A percentile compares a stretch with the other conserved stretches of the same genome.
These are phyloP conservation scores for Aureobasidium sp. DNA, from an alignment of 2,329 filamentous ascomycete species.

Conservation along the genomic window DNA sequence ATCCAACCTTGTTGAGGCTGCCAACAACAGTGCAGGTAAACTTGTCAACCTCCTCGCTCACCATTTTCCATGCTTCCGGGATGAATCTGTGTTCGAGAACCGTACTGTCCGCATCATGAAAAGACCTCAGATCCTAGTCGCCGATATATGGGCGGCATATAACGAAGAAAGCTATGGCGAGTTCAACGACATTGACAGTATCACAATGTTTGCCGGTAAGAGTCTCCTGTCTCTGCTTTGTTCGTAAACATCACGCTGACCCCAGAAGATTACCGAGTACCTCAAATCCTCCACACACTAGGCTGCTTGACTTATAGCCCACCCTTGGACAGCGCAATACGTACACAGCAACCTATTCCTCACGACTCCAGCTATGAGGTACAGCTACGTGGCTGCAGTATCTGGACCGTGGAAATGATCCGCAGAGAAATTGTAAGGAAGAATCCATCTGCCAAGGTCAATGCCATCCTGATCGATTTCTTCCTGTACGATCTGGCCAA, in stretches of 20 bases:
- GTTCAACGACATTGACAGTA: conserved; percentile 86
- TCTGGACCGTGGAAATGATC: conserved; percentile 93
- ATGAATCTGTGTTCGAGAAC: conserved; percentile 69
- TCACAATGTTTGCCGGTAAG: conserved; percentile 87
- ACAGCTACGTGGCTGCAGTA: conserved; percentile 84
- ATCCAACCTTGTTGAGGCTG: conserved; percentile 63
- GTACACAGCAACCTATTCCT: conserved; percentile 56
- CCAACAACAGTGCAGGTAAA: conserved; percentile 70
- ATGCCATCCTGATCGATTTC: conserved; percentile 93
- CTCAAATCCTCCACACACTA: conserved; percentile 80
- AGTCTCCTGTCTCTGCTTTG: neutral
- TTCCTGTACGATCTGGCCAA: conserved; percentile 96
- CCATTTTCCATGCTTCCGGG: conserved; percentile 79
- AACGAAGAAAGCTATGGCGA: conserved; percentile 69
- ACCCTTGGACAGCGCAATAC: conserved; percentile 63
- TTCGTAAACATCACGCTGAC: neutral
- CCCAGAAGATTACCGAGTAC: conserved; percentile 75
- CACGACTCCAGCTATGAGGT: conserved; percentile 74
- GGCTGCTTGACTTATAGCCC: conserved; percentile 82
- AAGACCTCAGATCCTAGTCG: conserved; percentile 90
- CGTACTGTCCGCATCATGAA: conserved; percentile 79
- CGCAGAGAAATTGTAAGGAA: conserved; percentile 67
- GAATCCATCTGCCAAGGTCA: conserved; percentile 64
- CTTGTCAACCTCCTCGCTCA: conserved; percentile 80
- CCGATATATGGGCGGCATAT: conserved; percentile 95